A percentile compares a stretch with the other conserved stretches of the same genome.
Evolutionary conservation across 2,329 filamentous ascomycete genomes (phyloP).

Genomic region (Hymenoscyphus occultus): DNA sequence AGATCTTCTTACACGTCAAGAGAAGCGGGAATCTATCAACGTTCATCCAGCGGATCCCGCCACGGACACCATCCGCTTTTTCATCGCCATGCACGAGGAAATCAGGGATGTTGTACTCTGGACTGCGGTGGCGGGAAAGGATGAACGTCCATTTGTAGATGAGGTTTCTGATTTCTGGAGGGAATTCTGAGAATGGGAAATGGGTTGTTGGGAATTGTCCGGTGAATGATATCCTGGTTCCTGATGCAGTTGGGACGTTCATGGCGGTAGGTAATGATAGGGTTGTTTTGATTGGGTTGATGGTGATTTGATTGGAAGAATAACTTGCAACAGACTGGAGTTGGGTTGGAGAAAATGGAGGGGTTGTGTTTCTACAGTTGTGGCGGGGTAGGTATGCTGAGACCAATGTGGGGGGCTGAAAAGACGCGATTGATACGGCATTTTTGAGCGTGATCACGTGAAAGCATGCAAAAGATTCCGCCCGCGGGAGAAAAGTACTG

Average conservation of each 20-base stretch:
- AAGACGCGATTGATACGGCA: no score
- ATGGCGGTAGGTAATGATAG: not conserved
- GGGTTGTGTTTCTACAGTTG: not conserved
- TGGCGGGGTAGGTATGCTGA: no score
- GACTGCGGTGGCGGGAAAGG: conserved; percentile 3
- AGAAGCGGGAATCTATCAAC: conserved; percentile 6
- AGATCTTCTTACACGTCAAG: conserved; percentile 7
- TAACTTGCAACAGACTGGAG: not conserved
- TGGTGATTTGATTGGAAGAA: not conserved
- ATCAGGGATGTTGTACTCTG: conserved; percentile 12
- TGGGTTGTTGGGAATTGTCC: not conserved
- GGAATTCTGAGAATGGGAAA: conserved; percentile 8
- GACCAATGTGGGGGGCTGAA: no score
- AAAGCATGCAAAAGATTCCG: no score
- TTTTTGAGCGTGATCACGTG: no score
- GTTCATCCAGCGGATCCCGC: conserved; percentile 10
- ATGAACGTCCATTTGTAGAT: conserved; percentile 13
- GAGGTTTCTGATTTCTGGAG: conserved; percentile 11
- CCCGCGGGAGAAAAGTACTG: no score
- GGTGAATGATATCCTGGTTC: not conserved
- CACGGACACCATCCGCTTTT: not conserved
- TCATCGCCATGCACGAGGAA: conserved; percentile 8
- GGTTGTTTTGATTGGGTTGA: not conserved
- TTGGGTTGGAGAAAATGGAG: not conserved
- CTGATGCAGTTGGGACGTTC: not conserved